Evolutionary conservation across 768 basidiomycete species (phyloP), one percentile per base, ranked within the genome.

Genomic region (Hypsizygus marmoreus): DNA sequence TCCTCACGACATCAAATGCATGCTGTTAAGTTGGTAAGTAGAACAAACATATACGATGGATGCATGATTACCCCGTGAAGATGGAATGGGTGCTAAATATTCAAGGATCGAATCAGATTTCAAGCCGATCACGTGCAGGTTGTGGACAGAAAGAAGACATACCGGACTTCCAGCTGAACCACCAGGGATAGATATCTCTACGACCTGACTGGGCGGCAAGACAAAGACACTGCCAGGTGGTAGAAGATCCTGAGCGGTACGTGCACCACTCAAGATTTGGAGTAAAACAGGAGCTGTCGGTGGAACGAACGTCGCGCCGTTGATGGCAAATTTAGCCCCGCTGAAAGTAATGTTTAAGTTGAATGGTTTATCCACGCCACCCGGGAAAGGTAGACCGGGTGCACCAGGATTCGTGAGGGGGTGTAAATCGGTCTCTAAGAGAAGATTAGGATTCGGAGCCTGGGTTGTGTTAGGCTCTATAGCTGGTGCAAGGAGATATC

Each of bases 181-280:
- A 39, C 70, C 69, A 11, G 69, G 69, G 22, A 79, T 68, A 12
- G 60, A 59, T 9, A 79, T 48, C 48, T 79, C 74, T 14, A 79
- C 52, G 55, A 71, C 59, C 36, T 67, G 64, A 48, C 79, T 74
- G 8, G 59, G 63, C 0, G 76, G 74, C 11, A 84, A 61, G 10
- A 63, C 50, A 50, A 74, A 77, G 6, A 82, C 66, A n/a, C 66
- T 64, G 8, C 74, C 75, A 3, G 60, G 25, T 0, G 70, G 82
- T 19, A 82, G 60, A 12, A 84, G 63, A 3, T 76, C 67, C 11
- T 66, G 54, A 0, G 81, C 69, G 19, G 69, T 65, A 29, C 61
- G 63, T 12, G 74, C 73, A 0, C 82, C 82, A 40, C 75, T 81
- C 33, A 84, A 56, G 30, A 82, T 76, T 51, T 84, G 82, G n/a